Evolutionary conservation across 2,329 filamentous ascomycete genomes (phyloP).

Genomic region (Colletotrichum falcatum): DNA sequence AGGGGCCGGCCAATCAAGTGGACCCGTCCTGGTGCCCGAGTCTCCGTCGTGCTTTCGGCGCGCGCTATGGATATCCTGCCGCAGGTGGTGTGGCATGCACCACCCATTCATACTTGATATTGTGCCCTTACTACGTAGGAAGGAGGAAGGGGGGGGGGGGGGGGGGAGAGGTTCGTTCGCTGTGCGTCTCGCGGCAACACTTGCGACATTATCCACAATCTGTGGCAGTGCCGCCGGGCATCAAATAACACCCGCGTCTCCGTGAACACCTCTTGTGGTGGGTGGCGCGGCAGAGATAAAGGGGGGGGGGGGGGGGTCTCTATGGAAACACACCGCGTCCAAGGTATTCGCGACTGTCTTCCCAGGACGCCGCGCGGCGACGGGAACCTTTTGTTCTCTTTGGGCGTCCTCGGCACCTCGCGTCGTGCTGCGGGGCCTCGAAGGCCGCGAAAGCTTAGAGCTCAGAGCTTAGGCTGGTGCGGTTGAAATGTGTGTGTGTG

Average conservation of each 20-base stretch:
- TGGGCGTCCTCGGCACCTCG: not conserved
- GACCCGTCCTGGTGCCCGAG: not conserved
- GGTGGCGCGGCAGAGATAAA: too few relatives aligned
- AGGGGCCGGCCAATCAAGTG: not conserved
- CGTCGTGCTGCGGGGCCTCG: not conserved
- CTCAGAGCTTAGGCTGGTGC: not conserved
- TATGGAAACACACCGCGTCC: not conserved
- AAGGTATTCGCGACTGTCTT: not conserved
- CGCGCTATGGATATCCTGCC: not conserved
- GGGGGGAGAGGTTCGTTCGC: not conserved
- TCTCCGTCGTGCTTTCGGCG: slow-evolving; percentile 5
- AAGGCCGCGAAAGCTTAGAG: not conserved
- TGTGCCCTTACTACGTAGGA: too few relatives aligned
- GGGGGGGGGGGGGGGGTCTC: not conserved
- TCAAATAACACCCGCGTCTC: not conserved
- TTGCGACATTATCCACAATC: not conserved
- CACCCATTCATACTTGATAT: not conserved
- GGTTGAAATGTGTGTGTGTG: not conserved
- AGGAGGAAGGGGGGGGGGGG: not conserved
- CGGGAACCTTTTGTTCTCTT: not conserved
- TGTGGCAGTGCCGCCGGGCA: not conserved
- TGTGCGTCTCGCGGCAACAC: not conserved
- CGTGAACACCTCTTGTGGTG: not conserved
- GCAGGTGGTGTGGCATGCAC: not conserved
- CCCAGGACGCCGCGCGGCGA: not conserved